Conservation (phyloP, 164 flowering plant genomes). For the Chimonanthus salicifolius region DNA sequence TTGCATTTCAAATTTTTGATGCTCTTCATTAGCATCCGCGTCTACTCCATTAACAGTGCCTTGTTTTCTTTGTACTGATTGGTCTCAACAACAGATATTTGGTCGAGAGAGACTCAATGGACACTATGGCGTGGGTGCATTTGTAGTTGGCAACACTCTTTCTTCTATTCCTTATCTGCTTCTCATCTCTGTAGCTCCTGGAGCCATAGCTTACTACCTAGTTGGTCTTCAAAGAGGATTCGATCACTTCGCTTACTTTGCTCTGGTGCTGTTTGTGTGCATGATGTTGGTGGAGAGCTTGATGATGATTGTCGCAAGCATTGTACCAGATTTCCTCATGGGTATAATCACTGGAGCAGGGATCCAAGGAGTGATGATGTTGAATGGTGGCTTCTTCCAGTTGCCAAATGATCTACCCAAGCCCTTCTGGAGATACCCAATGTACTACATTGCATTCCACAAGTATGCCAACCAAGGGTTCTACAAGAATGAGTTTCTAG, state of each 20-base stretch:
- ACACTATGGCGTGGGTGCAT: conserved; percentile 50
- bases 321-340: conserved; percentile 60
- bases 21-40: neutral
- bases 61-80: too few relatives aligned
- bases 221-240: conserved; percentile 36
- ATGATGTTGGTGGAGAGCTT: conserved; percentile 55
- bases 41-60: too few relatives aligned
- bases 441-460: conserved; percentile 45
- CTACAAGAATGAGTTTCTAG: conserved; percentile 47
- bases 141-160: conserved; percentile 47
- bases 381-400: conserved; percentile 48
- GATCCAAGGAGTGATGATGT: conserved; percentile 52
- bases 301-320: conserved; percentile 60
- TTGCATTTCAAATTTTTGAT: neutral
- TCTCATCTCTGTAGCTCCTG: conserved; percentile 39
- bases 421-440: conserved; percentile 54
- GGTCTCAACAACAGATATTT: conserved; percentile 26
- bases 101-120: conserved; percentile 51
- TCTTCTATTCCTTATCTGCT: conserved; percentile 54
- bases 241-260: conserved; percentile 36
- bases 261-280: conserved; percentile 23
- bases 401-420: conserved; percentile 50
- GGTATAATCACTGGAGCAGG: conserved; percentile 57
- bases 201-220: conserved; percentile 43
- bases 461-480: conserved; percentile 43